Percentiles rank a stretch among this genome's conserved stretches.
Conservation (phyloP, 352 stramenopile genomes). For the Phytophthora constricta region DNA sequence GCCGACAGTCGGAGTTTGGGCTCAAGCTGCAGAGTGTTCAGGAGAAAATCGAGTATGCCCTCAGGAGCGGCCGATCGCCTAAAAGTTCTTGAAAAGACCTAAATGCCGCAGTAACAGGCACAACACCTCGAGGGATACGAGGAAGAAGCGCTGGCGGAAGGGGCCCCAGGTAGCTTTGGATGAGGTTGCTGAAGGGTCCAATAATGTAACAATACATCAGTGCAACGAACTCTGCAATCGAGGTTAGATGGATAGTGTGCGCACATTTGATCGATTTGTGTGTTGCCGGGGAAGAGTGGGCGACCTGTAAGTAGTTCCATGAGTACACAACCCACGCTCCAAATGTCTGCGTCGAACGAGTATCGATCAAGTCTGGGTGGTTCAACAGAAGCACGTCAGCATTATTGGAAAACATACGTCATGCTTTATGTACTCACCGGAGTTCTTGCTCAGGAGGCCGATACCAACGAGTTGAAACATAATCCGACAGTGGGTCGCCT, state of each 20-base stretch:
- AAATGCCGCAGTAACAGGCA: constrained; percentile 38
- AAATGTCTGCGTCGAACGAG: constrained; percentile 85
- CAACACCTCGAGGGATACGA: constrained; percentile 63
- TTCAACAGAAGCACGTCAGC: neutral
- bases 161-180: constrained; percentile 71
- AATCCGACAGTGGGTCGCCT: constrained; percentile 79
- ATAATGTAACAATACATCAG: neutral
- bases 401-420: neutral
- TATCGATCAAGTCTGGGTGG: constrained; percentile 68
- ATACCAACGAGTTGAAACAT: constrained; percentile 86
- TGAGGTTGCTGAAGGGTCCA: constrained; percentile 62
- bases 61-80: constrained; percentile 41
- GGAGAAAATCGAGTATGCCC: constrained; percentile 74
- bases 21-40: constrained; percentile 68
- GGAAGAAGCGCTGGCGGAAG: constrained; percentile 49
- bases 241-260: neutral
- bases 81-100: constrained; percentile 61
- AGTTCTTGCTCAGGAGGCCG: constrained; percentile 83
- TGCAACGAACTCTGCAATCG: neutral
- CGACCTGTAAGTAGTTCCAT: constrained; percentile 79
- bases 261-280: constrained; percentile 85
- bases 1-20: constrained; percentile 61
- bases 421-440: constrained; percentile 36
- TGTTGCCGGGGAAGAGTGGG: constrained; percentile 77
- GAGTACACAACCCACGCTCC: constrained; percentile 81